Evolutionary conservation across 169 alveolate genomes (phyloP).

Genomic region (Cytauxzoon felis): DNA sequence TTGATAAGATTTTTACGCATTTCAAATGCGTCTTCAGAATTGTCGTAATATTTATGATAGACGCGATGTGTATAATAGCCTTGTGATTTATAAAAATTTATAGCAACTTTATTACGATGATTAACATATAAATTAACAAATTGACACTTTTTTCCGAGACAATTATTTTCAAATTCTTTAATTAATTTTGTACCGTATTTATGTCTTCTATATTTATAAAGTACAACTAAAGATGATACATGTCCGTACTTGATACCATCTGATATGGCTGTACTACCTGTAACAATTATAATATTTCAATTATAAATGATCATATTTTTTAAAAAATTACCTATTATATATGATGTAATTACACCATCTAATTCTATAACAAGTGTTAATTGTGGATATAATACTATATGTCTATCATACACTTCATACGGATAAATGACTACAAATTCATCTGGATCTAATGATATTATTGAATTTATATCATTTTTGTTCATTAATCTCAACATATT

Average conservation of each 20-base stretch:
- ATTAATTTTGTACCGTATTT: constrained; percentile 64
- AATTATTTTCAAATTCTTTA: constrained; percentile 65
- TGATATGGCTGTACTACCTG: constrained; percentile 22
- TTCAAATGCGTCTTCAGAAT: constrained; percentile 67
- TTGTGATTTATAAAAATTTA: constrained; percentile 53
- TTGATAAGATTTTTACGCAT: constrained; percentile 59
- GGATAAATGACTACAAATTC: constrained; percentile 41
- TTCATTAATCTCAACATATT: constrained; percentile 49
- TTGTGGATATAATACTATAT: constrained; percentile 26
- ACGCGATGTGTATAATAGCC: constrained; percentile 61
- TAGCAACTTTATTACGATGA: constrained; percentile 58
- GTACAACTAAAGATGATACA: constrained; percentile 65
- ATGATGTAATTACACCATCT: constrained; percentile 45
- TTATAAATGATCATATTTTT: background rate
- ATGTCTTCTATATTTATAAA: constrained; percentile 56
- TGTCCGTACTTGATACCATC: constrained; percentile 58
- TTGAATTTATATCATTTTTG: constrained; percentile 30
- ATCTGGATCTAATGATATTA: constrained; percentile 36
- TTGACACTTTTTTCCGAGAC: constrained; percentile 40
- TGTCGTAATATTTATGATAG: constrained; percentile 62
- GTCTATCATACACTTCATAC: constrained; percentile 19
- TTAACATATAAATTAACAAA: constrained; percentile 66
- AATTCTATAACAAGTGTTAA: constrained; percentile 38
- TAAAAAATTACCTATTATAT: constrained; percentile 35
- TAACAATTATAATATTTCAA: background rate